Evolutionary conservation across 345 rosid species (phyloP).

Genomic region (Theobroma cacao): DNA sequence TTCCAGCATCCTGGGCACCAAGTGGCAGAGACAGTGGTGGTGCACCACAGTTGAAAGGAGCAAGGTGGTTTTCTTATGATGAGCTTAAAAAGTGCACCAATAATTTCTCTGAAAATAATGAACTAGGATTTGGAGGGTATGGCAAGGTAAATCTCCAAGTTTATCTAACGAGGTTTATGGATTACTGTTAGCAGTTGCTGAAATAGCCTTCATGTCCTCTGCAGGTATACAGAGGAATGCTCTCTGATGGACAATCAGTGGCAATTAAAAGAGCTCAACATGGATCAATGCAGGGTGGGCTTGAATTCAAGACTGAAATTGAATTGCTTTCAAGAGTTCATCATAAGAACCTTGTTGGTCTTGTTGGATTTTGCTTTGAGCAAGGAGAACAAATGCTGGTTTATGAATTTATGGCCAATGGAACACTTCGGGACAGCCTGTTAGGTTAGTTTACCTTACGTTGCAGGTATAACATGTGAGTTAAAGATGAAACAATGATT

Average conservation of each 20-base stretch:
- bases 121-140: conserved; percentile 92
- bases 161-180: background rate
- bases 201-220: background rate
- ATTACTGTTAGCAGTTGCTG: background rate
- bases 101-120: conserved; percentile 68
- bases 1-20: conserved; percentile 86
- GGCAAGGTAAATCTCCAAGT: conserved; percentile 60
- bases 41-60: conserved; percentile 92
- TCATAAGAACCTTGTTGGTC: conserved; percentile 89
- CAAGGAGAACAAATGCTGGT: conserved; percentile 90
- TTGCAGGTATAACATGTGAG: background rate
- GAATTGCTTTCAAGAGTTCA: conserved; percentile 95
- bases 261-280: conserved; percentile 92
- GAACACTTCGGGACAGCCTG: conserved; percentile 78
- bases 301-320: conserved; percentile 93
- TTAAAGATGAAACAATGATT: background rate
- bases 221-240: conserved; percentile 85
- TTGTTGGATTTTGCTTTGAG: conserved; percentile 88
- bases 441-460: conserved; percentile 43
- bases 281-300: conserved; percentile 93
- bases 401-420: conserved; percentile 84
- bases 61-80: conserved; percentile 90
- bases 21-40: conserved; percentile 85
- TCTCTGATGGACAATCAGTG: conserved; percentile 66
- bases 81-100: conserved; percentile 81